Evolutionary conservation across 768 basidiomycete genomes (phyloP), one percentile per base, ranked within the genome.

Genomic region (Russula griseocarnosa): DNA sequence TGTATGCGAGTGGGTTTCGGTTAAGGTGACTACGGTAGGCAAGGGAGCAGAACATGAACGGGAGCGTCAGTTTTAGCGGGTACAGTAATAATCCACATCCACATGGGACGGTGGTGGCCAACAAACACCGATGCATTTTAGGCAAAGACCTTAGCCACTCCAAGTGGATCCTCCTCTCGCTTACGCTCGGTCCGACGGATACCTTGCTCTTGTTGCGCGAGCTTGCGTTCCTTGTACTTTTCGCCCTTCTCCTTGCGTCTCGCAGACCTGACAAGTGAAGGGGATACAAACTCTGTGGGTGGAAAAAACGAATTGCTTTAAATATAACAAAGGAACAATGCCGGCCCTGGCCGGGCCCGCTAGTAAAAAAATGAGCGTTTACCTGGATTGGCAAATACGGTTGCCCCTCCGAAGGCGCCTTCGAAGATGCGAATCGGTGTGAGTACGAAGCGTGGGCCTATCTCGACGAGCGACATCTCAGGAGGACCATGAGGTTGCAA

Each of bases 391-490:
- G 94, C 94, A 74, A 87, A 99, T 26, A 99, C 88, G 2, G 94
- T 96, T 14, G 92, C 92, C 24, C 97, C 97, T 64, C 86, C 83
- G 77, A 99, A 98, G 3, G 94, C 93, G 11, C 97, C 97, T 74
- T 99, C 97, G 72, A 99, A 99, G 63, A 99, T 95, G 60, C 94
- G 86, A 70, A 99, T 98, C 11, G 97, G 97, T 40, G 94, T 96
- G 56, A 99, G 79, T 54, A 98, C 97, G 74, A 98, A 97, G 51
- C 97, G 86, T 13, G 97, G 97, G 14, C 97, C 97, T 67, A 99
- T 98, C 77, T 98, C 97, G 22, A 95, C 84, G 24, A 99, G 82
- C n/a, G 91, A 86, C 58, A 84, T 94, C 62, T 90, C 86, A 3
- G 92, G 86, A 4, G 93, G 86, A 8, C 87, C 90, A 69, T 88